Base-by-base conservation (phyloP, 208 protist species). In the Leptomonas seymouri region DNA sequence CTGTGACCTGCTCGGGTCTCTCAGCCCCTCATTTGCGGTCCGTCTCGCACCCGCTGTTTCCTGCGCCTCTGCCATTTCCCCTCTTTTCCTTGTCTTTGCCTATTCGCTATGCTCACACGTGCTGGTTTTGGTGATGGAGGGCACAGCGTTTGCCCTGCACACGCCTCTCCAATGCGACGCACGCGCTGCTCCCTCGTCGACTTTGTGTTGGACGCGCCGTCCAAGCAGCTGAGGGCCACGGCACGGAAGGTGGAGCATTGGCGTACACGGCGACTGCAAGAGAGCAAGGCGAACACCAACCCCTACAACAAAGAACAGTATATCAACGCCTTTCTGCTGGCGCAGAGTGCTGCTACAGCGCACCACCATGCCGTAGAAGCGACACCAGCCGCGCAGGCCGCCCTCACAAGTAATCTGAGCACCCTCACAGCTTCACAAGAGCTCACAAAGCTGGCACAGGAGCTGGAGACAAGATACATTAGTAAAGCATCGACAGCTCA, bases 271-370 rank as follows among this genome's bases (percentile, higher is more conserved):
- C 21, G 48, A 11, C n/a, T 67, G 36, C 18, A 57, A 27, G 42
- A 45, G 50, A 49, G 46, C n/a, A 61, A 39, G 5, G 23, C n/a
- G 20, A 61, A 45, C 8, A 82, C 82, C 16, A 89, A 81, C 58
- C 25, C 56, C 5, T 86, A 83, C 46, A 62, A 83, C 68, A 93
- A 89, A 50, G 82, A 74, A 7, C 84, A 93, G 70, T 93, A 93
- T 70, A 82, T 93, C 56, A 81, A 49, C 31, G 87, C 87, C 0
- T 93, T 81, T 70, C 23, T 93, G 1, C 79, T 90, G 68, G 81
- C 87, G 6, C 72, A 89, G 39, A 90, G 84, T 59, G 70, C 66
- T 2, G 48, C 9, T 2, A 58, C 73, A 21, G 62, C 65, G 31
- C 78, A 77, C 28, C 27, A 30, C n/a, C 46, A 68, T n/a, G 41